These are phyloP conservation scores for Ricinus communis DNA, from an alignment of 345 rosid species.

Conservation along the genomic window DNA sequence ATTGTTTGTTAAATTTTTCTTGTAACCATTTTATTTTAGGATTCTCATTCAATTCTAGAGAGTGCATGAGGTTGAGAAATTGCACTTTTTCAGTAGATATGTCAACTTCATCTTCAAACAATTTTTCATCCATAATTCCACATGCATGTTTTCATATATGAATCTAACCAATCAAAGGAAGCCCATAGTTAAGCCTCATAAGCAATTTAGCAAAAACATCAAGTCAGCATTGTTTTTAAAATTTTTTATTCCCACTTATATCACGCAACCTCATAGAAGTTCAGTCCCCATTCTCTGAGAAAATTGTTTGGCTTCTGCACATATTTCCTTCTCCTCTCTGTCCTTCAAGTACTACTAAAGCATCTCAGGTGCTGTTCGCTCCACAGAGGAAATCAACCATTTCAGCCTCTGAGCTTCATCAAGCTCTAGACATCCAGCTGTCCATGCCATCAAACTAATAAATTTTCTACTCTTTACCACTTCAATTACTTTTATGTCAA, in stretches of 20 bases:
- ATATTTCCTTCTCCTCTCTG: neutral
- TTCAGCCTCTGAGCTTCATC: neutral
- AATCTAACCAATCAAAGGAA: neutral
- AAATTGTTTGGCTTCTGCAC: neutral
- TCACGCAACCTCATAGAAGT: neutral
- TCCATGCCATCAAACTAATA: neutral
- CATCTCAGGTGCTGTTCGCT: neutral
- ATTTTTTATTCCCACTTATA: neutral
- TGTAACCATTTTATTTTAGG: neutral
- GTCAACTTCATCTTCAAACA: neutral
- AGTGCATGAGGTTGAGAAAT: no score
- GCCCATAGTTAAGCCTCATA: neutral
- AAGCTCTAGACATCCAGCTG: neutral
- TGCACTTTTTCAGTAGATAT: neutral
- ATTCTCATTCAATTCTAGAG: no score
- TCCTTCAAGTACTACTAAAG: neutral
- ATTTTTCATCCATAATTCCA: neutral
- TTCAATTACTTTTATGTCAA: neutral
- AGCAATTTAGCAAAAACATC: neutral
- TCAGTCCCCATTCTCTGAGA: neutral
- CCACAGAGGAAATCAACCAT: neutral
- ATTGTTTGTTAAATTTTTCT: neutral
- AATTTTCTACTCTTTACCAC: no score
- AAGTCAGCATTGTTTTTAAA: neutral
- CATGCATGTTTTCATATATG: neutral